Evolutionary conservation across 345 rosid species (phyloP).

Genomic region (Murraya paniculata): DNA sequence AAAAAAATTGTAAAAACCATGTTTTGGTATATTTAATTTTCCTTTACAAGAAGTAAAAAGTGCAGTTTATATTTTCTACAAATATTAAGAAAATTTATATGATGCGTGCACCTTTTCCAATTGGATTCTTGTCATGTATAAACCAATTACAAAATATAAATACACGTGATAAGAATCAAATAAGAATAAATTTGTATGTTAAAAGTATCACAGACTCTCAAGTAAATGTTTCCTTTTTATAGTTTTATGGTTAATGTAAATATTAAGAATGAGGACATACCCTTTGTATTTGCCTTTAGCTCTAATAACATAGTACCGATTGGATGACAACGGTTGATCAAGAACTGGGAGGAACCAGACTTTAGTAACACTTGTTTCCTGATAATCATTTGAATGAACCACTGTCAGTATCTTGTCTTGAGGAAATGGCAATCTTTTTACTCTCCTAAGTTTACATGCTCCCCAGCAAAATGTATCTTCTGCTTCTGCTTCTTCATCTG

Average conservation of each 20-base stretch:
- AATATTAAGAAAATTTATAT: no score
- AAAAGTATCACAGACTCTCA: neutral
- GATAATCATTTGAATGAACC: constrained; percentile 40
- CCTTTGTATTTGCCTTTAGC: constrained; percentile 65
- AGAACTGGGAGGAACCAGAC: constrained; percentile 71
- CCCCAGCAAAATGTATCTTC: constrained; percentile 58
- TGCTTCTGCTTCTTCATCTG: constrained; percentile 64
- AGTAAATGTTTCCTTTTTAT: neutral
- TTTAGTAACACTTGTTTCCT: constrained; percentile 40
- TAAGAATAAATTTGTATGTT: no score
- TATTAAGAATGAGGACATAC: constrained; percentile 20
- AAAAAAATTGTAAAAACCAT: no score
- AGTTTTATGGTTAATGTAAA: neutral
- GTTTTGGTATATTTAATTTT: no score
- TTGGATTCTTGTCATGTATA: no score
- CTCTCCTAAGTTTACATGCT: constrained; percentile 32
- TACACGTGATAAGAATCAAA: no score
- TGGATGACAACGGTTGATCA: constrained; percentile 61
- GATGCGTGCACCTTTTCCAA: no score
- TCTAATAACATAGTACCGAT: constrained; percentile 53
- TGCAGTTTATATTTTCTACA: no score
- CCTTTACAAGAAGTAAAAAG: no score
- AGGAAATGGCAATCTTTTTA: constrained; percentile 62
- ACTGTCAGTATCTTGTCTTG: constrained; percentile 56
- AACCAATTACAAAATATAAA: no score